Evolutionary conservation across 2,329 filamentous ascomycete species (phyloP), one percentile per base, ranked within the genome.

Genomic region (Rutstroemia sp.): DNA sequence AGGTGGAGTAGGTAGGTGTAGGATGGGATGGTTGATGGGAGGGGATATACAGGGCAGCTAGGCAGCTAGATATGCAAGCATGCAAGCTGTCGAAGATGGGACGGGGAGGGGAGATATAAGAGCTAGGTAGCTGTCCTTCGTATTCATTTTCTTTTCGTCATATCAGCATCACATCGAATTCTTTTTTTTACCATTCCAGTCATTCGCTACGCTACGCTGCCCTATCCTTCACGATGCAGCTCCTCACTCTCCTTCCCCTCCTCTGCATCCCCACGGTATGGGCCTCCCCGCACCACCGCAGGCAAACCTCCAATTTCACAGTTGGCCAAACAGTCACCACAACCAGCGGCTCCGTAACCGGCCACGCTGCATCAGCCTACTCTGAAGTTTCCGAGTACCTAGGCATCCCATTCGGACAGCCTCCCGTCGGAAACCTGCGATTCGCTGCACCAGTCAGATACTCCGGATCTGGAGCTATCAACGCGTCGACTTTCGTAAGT

Each of bases 341-440:
- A 1, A 61, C 48, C 16, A 66, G 64, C 42, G 66, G 67, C 10
- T 54, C 60, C 8, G 62, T 67, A 5, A 52, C 44, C 42, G 65
- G 67, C 17, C 64, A 65, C 42, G 57, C 63, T 38, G 63, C 61
- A n/a, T 52, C 54, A 4, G 58, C 57, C 19, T 46, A 60, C 5
- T 54, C 63, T 5, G 54, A 58, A 1, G 65, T 69, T 3, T 67
- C 65, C 0, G 65, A 64, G 42, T 76, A 76, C 56, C 63, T 74
- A 8, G 71, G 72, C 9, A 71, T 76, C 48, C 72, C 70, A 7
- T 75, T 72, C 61, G 72, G 68, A 2, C 64, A 70, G 36, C 67
- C 72, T 6, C 72, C 73, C 9, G 59, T 69, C n/a, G 73, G 71
- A 2, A 62, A 73, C 17, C 62, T 70, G 30, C 67, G 74, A 48